Evolutionary conservation across 495 filamentous ascomycete genomes (phyloP).

Genomic region (Hypoxylon trugodes): DNA sequence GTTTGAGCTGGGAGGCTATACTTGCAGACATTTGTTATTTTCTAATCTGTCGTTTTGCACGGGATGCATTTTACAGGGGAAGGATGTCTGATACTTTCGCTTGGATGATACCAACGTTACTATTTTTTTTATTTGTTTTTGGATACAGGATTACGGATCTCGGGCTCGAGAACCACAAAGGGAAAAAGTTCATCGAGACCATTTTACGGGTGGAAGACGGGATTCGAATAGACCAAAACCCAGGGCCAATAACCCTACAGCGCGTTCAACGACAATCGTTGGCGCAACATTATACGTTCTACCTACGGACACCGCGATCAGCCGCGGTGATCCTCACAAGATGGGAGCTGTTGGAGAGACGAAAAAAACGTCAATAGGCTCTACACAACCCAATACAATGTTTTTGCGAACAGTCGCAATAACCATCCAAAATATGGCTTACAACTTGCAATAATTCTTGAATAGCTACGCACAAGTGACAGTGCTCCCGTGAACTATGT

Average conservation of each 20-base stretch:
- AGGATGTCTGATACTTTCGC: constrained; percentile 42
- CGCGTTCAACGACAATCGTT: constrained; percentile 28
- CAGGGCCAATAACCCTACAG: constrained; percentile 35
- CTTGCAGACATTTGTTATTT: constrained; percentile 34
- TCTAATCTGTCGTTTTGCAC: constrained; percentile 40
- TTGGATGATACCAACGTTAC: constrained; percentile 49
- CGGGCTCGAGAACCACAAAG: constrained; percentile 27
- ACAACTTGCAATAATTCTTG: constrained; percentile 7
- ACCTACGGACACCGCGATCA: constrained; percentile 22
- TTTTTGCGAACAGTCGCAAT: constrained; percentile 40
- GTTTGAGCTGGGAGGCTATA: constrained; percentile 36
- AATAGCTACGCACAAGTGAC: constrained; percentile 8
- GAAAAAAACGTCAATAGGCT: constrained; percentile 35
- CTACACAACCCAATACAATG: constrained; percentile 43
- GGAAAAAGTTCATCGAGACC: constrained; percentile 38
- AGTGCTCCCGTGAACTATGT: constrained; percentile 12
- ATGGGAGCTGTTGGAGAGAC: constrained; percentile 27
- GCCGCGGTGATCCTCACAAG: constrained; percentile 26
- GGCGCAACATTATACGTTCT: constrained; percentile 41
- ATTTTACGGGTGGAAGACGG: constrained; percentile 33
- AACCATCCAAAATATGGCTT: constrained; percentile 33
- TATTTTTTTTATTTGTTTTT: constrained; percentile 29
- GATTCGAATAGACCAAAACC: constrained; percentile 39
- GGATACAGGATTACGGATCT: constrained; percentile 31
- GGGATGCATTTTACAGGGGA: constrained; percentile 34